These are phyloP conservation scores for Metarhizium guizhouense DNA, from an alignment of 2,329 filamentous ascomycete genomes.

Conservation along the genomic window DNA sequence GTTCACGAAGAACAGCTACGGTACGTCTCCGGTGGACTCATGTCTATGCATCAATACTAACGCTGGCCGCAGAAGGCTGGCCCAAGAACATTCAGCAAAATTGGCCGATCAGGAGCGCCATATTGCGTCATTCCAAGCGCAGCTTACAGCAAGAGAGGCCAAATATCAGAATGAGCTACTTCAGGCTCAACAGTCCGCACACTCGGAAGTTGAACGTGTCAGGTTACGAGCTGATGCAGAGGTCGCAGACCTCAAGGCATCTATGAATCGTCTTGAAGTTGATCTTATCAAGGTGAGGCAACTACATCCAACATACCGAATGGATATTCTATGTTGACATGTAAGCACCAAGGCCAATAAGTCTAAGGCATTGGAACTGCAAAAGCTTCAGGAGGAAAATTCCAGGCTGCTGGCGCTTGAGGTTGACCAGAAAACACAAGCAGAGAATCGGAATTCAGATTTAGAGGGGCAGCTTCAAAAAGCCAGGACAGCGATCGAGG, in stretches of 20 bases:
- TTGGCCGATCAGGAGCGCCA: slow-evolving; percentile 15
- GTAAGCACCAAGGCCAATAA: slow-evolving; percentile 42
- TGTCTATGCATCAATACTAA: background rate
- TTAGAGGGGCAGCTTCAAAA: slow-evolving; percentile 20
- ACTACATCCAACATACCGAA: background rate
- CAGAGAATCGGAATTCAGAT: slow-evolving; percentile 13
- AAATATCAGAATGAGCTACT: slow-evolving; percentile 29
- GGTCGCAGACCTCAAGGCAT: slow-evolving; percentile 52
- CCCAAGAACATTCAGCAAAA: slow-evolving; percentile 17
- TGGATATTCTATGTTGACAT: background rate
- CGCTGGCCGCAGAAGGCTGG: background rate
- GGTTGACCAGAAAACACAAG: slow-evolving; percentile 13
- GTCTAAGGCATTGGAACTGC: slow-evolving; percentile 49
- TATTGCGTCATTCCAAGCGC: slow-evolving; percentile 9
- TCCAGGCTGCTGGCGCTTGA: slow-evolving; percentile 29
- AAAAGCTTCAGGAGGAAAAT: slow-evolving; percentile 37
- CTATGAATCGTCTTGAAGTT: slow-evolving; percentile 51
- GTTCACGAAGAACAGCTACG: slow-evolving; percentile 39
- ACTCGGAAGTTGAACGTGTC: slow-evolving; percentile 40
- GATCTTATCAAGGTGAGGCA: slow-evolving; percentile 48
- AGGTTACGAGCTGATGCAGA: slow-evolving; percentile 48
- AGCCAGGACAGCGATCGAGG: slow-evolving; percentile 10
- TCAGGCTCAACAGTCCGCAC: slow-evolving; percentile 36
- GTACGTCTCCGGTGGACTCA: slow-evolving; percentile 22
- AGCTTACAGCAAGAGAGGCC: slow-evolving; percentile 14